Evolutionary conservation across 108 stramenopile species (phyloP).

Genomic region (Pseudonitzschia multiseries): DNA sequence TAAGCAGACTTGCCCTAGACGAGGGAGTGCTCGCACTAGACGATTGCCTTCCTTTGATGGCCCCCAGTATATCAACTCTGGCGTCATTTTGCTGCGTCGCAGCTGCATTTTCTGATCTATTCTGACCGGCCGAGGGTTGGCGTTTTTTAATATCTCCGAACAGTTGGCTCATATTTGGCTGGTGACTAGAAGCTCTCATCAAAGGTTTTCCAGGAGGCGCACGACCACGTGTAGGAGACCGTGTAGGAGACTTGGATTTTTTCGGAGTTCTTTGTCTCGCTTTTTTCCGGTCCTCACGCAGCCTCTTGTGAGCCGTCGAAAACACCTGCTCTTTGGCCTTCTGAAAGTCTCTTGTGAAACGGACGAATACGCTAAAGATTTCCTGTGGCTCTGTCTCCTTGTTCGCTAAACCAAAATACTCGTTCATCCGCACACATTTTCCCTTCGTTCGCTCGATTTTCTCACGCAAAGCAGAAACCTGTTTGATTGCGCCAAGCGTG

Average conservation of each 20-base stretch:
- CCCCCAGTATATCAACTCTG: not conserved
- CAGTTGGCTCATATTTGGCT: conserved; percentile 29
- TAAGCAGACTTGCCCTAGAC: conserved; percentile 1
- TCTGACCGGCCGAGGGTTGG: not conserved
- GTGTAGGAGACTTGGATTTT: conserved; percentile 4
- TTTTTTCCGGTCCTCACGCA: conserved; percentile 53
- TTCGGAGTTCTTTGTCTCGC: conserved; percentile 11
- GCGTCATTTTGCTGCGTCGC: not conserved
- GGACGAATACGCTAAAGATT: conserved; percentile 75
- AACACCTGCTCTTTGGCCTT: conserved; percentile 74
- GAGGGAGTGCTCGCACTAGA: not conserved
- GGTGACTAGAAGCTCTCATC: conserved; percentile 23
- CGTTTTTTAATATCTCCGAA: conserved; percentile 25
- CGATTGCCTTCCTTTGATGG: conserved; percentile 4
- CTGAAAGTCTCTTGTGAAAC: conserved; percentile 78
- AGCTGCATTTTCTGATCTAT: not conserved
- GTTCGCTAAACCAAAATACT: conserved; percentile 81
- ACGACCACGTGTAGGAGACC: not conserved
- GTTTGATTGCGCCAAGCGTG: conserved; percentile 81
- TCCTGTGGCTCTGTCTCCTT: conserved; percentile 78
- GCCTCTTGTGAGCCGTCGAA: conserved; percentile 66
- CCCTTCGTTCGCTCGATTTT: conserved; percentile 71
- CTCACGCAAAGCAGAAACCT: conserved; percentile 81
- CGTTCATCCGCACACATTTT: conserved; percentile 60
- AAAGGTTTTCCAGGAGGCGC: conserved; percentile 1